Evolutionary conservation across 306 rosid genomes (phyloP).

Genomic region (Vigna mungo): DNA sequence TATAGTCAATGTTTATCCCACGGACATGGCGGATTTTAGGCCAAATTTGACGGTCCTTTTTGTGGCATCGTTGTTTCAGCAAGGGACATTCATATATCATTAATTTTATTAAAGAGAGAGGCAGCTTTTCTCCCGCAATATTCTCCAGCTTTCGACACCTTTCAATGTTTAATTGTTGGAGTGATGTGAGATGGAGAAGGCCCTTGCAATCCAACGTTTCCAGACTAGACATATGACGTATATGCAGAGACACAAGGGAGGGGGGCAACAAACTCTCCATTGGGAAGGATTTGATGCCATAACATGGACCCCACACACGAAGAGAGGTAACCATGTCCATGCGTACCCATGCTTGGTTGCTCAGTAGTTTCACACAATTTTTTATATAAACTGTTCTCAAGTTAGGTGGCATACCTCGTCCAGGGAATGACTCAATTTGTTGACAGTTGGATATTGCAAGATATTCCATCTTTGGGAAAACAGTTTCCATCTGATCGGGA

Average conservation of each 20-base stretch:
- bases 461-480: neutral
- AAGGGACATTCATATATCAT: rapidly evolving
- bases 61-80: neutral
- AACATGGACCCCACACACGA: rapidly evolving
- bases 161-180: rapidly evolving
- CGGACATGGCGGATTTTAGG: neutral
- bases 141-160: neutral
- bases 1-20: neutral
- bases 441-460: too few relatives aligned
- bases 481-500: neutral
- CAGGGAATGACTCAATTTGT: too few relatives aligned
- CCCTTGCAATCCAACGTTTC: neutral
- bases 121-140: neutral
- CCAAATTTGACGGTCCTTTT: neutral
- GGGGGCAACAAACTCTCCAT: neutral
- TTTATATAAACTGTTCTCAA: neutral
- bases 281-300: too few relatives aligned
- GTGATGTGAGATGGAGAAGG: neutral
- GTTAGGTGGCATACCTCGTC: neutral
- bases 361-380: neutral
- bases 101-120: neutral
- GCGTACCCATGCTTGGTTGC: neutral
- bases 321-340: neutral
- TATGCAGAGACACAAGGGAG: too few relatives aligned
- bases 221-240: too few relatives aligned